A percentile compares a stretch with the other conserved stretches of the same genome.
phyloP scores from a whole-genome alignment of 2,329 filamentous ascomycete genomes.

The Reticulascus tulasneorum region DNA sequence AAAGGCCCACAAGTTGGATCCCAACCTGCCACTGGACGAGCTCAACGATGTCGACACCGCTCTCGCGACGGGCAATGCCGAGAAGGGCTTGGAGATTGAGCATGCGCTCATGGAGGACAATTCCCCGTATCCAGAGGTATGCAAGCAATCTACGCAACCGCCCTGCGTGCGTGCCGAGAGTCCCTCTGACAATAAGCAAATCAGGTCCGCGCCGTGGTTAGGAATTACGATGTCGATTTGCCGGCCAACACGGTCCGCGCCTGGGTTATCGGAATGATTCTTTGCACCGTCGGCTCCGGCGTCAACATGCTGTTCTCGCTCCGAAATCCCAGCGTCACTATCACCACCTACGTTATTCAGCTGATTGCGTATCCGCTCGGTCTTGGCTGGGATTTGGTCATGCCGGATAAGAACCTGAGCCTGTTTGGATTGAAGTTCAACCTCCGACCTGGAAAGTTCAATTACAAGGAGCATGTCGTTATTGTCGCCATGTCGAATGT shows the following conservation, averaged over 20 bases:
- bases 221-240: slow-evolving; percentile 61
- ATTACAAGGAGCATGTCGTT: slow-evolving; percentile 58
- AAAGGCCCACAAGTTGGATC: slow-evolving; percentile 59
- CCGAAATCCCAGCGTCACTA: slow-evolving; percentile 54
- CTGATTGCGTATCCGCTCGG: slow-evolving; percentile 59
- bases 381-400: slow-evolving; percentile 49
- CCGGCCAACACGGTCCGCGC: slow-evolving; percentile 62
- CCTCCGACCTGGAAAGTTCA: slow-evolving; percentile 54
- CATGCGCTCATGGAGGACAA: slow-evolving; percentile 59
- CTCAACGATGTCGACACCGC: slow-evolving; percentile 57
- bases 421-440: slow-evolving; percentile 52
- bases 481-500: slow-evolving; percentile 64
- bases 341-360: slow-evolving; percentile 60
- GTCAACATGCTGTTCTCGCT: slow-evolving; percentile 59
- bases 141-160: slow-evolving; percentile 16
- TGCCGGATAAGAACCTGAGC: slow-evolving; percentile 49
- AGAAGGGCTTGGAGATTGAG: slow-evolving; percentile 54
- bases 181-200: slow-evolving; percentile 7
- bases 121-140: slow-evolving; percentile 63
- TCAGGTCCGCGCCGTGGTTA: slow-evolving; percentile 60
- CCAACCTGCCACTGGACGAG: slow-evolving; percentile 61
- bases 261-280: slow-evolving; percentile 57
- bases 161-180: background rate
- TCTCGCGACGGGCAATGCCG: slow-evolving; percentile 49
- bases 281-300: slow-evolving; percentile 59